phyloP scores from a whole-genome alignment of 202 grass and related monocot genomes.

The Brachypodium distachyon region DNA sequence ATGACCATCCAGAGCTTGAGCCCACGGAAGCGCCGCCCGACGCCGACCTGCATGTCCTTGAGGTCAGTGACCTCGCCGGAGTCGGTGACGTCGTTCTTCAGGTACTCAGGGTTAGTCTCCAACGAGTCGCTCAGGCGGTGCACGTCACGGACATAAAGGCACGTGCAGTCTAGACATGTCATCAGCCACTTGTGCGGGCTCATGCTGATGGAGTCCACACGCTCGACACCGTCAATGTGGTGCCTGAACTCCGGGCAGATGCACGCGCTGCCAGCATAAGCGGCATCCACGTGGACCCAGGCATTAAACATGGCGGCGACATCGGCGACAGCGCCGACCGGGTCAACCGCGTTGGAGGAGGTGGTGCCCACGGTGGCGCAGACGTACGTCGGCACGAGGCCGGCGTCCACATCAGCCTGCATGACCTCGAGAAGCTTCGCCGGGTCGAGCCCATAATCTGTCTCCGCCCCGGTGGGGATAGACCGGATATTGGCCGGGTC shows the following conservation, averaged over 20 bases:
- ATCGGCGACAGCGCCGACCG: constrained; percentile 25
- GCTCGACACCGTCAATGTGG: constrained; percentile 52
- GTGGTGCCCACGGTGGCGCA: constrained; percentile 64
- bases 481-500: constrained; percentile 30
- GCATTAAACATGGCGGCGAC: constrained; percentile 16
- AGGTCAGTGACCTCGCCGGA: constrained; percentile 44
- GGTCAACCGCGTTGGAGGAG: constrained; percentile 52
- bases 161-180: constrained; percentile 53
- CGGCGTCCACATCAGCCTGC: constrained; percentile 24
- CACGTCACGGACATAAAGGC: constrained; percentile 42
- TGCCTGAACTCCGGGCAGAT: constrained; percentile 71
- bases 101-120: constrained; percentile 53
- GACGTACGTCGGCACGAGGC: constrained; percentile 39
- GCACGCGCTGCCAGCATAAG: constrained; percentile 62
- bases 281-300: constrained; percentile 55
- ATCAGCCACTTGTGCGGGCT: constrained; percentile 74
- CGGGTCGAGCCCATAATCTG: constrained; percentile 28
- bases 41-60: constrained; percentile 66
- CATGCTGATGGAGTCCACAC: constrained; percentile 47
- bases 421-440: constrained; percentile 12
- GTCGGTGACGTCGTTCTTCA: constrained; percentile 52
- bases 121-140: constrained; percentile 24
- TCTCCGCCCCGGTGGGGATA: constrained; percentile 9
- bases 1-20: constrained; percentile 77
- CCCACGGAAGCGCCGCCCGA: constrained; percentile 43